phyloP scores from a whole-genome alignment of 306 rosid genomes.

The Lupinus albus region DNA sequence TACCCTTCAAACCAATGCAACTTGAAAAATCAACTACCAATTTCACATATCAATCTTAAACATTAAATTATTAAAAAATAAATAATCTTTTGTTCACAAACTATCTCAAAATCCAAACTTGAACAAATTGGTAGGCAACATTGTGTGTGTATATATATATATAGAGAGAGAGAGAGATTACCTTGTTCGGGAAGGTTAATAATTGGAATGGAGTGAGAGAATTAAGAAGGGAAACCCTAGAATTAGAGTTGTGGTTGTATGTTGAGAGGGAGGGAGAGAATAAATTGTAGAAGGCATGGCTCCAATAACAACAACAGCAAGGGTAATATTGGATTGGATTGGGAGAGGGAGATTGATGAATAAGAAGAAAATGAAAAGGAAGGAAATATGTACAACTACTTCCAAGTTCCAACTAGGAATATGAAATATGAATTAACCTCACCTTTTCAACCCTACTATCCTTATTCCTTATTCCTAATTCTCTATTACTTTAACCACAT shows the following conservation, averaged over 20 bases:
- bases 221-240: slow-evolving; percentile 42
- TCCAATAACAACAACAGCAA: slow-evolving; percentile 1
- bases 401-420: too few species aligned
- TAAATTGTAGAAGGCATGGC: slow-evolving; percentile 9
- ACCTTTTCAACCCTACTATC: too few species aligned
- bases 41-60: slow-evolving; percentile 2
- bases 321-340: too few species aligned
- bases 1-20: slow-evolving; percentile 20
- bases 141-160: neutral
- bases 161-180: slow-evolving; percentile 24
- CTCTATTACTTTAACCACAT: too few species aligned
- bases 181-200: slow-evolving; percentile 35
- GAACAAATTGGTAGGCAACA: neutral
- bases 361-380: too few species aligned
- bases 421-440: too few species aligned
- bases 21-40: slow-evolving; percentile 12
- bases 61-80: too few species aligned
- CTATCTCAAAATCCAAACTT: too few species aligned
- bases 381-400: too few species aligned
- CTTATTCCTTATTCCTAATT: too few species aligned
- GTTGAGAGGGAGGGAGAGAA: slow-evolving; percentile 21
- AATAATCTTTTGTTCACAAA: too few species aligned
- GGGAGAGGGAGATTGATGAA: too few species aligned
- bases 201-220: slow-evolving; percentile 29
- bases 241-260: slow-evolving; percentile 18